phyloP scores from a whole-genome alignment of 192 early-diverging fungal genomes.

The Chytriomyces confervae region DNA sequence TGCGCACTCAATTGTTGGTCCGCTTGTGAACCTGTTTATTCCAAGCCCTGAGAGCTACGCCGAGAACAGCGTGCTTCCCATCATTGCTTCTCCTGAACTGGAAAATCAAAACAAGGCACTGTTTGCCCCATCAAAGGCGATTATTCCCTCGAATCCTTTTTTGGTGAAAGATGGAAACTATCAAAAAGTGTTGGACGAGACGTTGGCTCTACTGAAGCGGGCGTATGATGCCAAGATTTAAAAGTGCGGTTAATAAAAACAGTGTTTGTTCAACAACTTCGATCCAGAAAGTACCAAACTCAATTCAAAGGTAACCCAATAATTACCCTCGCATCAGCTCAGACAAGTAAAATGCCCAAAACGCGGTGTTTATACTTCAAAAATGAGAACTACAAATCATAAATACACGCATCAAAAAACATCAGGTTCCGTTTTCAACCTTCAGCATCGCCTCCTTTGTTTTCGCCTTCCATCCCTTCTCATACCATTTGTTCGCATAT shows the following conservation, averaged over 20 bases:
- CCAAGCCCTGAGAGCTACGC: neutral
- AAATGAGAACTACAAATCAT: too few relatives aligned
- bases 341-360: too few relatives aligned
- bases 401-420: too few relatives aligned
- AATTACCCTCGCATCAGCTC: too few relatives aligned
- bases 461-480: slow-evolving; percentile 12
- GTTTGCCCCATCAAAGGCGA: neutral
- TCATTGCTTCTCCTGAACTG: neutral
- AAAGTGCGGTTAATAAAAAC: neutral
- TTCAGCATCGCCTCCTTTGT: neutral
- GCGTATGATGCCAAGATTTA: neutral
- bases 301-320: too few relatives aligned
- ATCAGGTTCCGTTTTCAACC: too few relatives aligned
- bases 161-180: neutral
- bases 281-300: too few relatives aligned
- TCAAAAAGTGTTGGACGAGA: neutral
- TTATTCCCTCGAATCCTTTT: neutral
- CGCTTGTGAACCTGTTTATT: neutral
- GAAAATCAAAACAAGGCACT: neutral
- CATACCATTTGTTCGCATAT: slow-evolving; percentile 3
- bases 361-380: too few relatives aligned
- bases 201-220: neutral
- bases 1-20: neutral
- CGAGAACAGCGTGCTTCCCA: neutral
- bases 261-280: too few relatives aligned